Conservation (phyloP, 179 eudicot genomes). For the Spinacia oleracea region DNA sequence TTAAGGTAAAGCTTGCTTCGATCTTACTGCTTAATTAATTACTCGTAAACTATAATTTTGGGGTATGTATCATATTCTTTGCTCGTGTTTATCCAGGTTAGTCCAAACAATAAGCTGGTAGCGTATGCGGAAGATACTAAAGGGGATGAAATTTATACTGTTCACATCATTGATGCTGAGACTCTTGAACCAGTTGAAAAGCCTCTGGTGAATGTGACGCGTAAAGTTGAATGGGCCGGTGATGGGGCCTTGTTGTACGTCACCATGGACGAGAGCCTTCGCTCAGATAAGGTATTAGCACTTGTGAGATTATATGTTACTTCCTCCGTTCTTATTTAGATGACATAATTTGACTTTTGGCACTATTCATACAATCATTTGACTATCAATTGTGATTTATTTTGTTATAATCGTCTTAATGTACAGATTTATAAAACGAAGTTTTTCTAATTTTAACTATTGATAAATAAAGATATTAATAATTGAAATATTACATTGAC, state of each 20-base stretch:
- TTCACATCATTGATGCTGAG: constrained; percentile 68
- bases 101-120: constrained; percentile 75
- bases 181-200: constrained; percentile 55
- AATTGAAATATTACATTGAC: too few relatives aligned
- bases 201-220: constrained; percentile 65
- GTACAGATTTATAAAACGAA: too few relatives aligned
- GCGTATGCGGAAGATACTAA: constrained; percentile 96
- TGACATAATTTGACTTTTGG: too few relatives aligned
- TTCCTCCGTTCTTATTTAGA: too few relatives aligned
- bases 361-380: too few relatives aligned
- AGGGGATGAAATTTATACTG: constrained; percentile 81
- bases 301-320: too few relatives aligned
- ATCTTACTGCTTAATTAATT: background rate
- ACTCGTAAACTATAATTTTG: background rate
- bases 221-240: constrained; percentile 80
- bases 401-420: too few relatives aligned
- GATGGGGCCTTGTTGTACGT: constrained; percentile 67
- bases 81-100: constrained; percentile 48
- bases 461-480: too few relatives aligned
- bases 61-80: background rate
- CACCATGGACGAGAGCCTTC: constrained; percentile 82
- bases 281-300: constrained; percentile 89
- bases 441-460: too few relatives aligned
- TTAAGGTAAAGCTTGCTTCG: constrained; percentile 43
- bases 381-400: too few relatives aligned